Base-by-base conservation (phyloP, 73 alveolate species). In the Loxodes magnus region DNA sequence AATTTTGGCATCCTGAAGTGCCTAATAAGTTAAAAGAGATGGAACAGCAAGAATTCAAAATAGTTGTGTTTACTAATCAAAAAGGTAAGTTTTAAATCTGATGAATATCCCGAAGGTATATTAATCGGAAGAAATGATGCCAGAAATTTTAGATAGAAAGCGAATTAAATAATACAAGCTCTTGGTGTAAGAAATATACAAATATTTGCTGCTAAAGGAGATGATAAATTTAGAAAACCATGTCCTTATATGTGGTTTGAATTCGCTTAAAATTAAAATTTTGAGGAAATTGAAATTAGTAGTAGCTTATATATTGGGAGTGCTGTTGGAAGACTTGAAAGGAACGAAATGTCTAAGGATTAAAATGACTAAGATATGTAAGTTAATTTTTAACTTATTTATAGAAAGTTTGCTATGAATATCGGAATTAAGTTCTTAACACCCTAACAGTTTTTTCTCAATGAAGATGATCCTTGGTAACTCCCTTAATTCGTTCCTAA, bases 311-410 rank as follows among this genome's bases (percentile, higher is more conserved):
- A 46, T 24, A 24, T 46, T 24, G 99, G 99, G 14, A 98, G 90
- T 67, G 98, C 99, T 0, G 99, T 98, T 10, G 99, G 99, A 19
- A 79, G 99, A 73, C 92, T 90, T 25, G 82, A 77, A 50, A 56
- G 82, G 3, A 80, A 54, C 33, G 64, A 51, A 4, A 80, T 69
- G 63, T 59, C 34, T 46, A 90, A 94, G 53, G 99, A 94, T 67
- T 87, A 79, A 75, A 66, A 91, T 21, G 96, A 87, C 67, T 61
- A 96, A 36, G 99, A 94, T 64, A 61, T 81, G 66, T n/a, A n/a
- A n/a, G n/a, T n/a, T n/a, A n/a, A n/a, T n/a, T n/a, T n/a, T n/a
- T n/a, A n/a, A n/a, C n/a, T n/a, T n/a, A n/a, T n/a, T n/a, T n/a
- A n/a, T n/a, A n/a, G n/a, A n/a, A 90, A 90, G 68, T 94, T 87